phyloP scores from a whole-genome alignment of 257 asterid genomes.

The Solanum virginianum region DNA sequence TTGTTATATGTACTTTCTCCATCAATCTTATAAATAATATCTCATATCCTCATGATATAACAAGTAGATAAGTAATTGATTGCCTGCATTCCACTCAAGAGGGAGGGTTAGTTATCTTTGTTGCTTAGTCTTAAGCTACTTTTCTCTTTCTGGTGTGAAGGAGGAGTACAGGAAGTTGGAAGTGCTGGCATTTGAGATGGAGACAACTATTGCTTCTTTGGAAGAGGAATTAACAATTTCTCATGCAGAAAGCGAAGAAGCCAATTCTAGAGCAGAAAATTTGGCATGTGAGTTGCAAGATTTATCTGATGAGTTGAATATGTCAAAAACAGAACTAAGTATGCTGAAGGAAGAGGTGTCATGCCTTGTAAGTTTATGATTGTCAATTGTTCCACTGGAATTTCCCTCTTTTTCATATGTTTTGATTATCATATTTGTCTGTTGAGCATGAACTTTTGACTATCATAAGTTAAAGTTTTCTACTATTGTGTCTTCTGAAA shows the following conservation, averaged over 20 bases:
- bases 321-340: conserved; percentile 42
- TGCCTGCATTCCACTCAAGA: background rate
- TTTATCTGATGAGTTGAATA: conserved; percentile 41
- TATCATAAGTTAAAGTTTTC: background rate
- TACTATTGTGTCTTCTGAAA: background rate
- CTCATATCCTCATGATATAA: background rate
- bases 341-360: conserved; percentile 53
- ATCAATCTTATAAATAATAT: background rate
- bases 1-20: background rate
- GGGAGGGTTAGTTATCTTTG: background rate
- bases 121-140: background rate
- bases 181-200: conserved; percentile 93
- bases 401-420: background rate
- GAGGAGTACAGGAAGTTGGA: conserved; percentile 76
- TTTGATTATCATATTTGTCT: background rate
- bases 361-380: conserved; percentile 45
- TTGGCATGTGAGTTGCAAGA: conserved; percentile 51
- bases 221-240: conserved; percentile 54
- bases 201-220: conserved; percentile 62
- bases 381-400: background rate
- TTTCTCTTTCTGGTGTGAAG: conserved; percentile 19
- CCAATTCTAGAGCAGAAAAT: conserved; percentile 50
- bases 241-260: conserved; percentile 40
- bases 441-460: background rate
- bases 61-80: background rate